These are phyloP conservation scores for Colletotrichum musae DNA, from an alignment of 2,329 filamentous ascomycete genomes.

Conservation along the genomic window DNA sequence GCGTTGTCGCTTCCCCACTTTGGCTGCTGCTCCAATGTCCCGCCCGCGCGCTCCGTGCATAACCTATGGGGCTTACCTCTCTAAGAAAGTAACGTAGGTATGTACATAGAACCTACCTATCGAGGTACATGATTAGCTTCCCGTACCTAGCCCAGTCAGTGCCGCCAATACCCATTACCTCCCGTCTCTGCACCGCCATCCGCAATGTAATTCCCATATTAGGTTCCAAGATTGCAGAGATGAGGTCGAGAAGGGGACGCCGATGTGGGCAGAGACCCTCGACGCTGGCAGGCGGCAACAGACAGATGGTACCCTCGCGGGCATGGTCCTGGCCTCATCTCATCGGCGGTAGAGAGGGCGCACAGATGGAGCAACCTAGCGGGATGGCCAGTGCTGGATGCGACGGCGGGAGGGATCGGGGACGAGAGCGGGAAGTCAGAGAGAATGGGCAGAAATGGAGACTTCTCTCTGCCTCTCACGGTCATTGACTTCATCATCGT, in stretches of 20 bases:
- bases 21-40: background rate
- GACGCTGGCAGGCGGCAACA: background rate
- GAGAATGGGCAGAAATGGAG: slow-evolving; percentile 9
- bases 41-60: slow-evolving; percentile 36
- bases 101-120: background rate
- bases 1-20: slow-evolving; percentile 29
- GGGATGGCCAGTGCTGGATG: slow-evolving; percentile 17
- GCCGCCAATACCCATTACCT: no score
- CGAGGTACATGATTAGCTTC: no score
- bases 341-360: no score
- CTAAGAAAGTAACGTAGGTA: background rate
- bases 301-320: no score
- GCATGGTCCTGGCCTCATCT: no score
- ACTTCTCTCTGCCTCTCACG: background rate
- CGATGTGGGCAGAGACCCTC: background rate
- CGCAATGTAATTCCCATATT: slow-evolving; percentile 23
- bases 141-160: no score
- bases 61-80: slow-evolving; percentile 13
- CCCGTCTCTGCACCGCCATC: background rate
- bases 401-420: slow-evolving; percentile 13
- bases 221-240: slow-evolving; percentile 16
- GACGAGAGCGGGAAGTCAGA: slow-evolving; percentile 19
- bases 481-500: background rate
- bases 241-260: slow-evolving; percentile 1
- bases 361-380: background rate